Conservation (phyloP, 2,329 filamentous ascomycete genomes). For the Fusarium sacchari region DNA sequence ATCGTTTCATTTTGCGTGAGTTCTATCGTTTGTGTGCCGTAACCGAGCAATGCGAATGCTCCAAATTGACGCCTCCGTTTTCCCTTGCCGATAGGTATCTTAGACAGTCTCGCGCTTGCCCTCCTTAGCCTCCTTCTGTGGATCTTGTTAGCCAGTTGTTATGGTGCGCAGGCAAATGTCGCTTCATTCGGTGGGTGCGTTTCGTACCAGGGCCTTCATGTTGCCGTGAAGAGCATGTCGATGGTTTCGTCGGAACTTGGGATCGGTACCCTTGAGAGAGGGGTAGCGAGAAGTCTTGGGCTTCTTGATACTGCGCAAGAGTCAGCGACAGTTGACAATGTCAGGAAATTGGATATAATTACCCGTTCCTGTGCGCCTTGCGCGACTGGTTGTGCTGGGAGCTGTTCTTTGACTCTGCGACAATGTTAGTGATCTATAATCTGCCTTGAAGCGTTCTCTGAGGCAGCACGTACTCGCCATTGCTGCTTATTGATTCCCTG, state of each 20-base stretch:
- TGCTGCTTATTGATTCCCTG: conserved; percentile 48
- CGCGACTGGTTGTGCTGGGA: conserved; percentile 98
- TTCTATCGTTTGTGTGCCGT: conserved; percentile 38
- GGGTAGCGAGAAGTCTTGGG: conserved; percentile 99
- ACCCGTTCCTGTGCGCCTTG: conserved; percentile 99
- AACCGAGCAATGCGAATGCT: conserved; percentile 36
- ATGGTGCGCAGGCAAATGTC: neutral
- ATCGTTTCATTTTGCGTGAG: conserved; percentile 41
- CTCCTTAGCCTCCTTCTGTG: conserved; percentile 96
- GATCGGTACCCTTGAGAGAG: conserved; percentile 97
- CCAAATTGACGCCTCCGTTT: conserved; percentile 38
- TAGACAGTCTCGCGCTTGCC: conserved; percentile 92
- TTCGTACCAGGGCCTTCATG: conserved; percentile 91
- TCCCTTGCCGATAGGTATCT: conserved; percentile 42
- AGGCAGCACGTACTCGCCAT: conserved; percentile 53
- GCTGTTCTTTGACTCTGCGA: conserved; percentile 98
- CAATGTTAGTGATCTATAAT: conserved; percentile 32
- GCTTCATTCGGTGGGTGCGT: conserved; percentile 7
- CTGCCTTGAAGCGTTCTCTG: neutral
- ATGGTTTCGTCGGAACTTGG: conserved; percentile 99
- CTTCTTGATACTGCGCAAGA: conserved; percentile 92
- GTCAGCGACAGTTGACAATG: conserved; percentile 29
- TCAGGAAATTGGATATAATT: conserved; percentile 54
- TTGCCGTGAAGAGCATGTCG: conserved; percentile 99
- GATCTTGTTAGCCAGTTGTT: conserved; percentile 46